Conservation (phyloP, 2,329 filamentous ascomycete species). For the Ascochyta koolunga region DNA sequence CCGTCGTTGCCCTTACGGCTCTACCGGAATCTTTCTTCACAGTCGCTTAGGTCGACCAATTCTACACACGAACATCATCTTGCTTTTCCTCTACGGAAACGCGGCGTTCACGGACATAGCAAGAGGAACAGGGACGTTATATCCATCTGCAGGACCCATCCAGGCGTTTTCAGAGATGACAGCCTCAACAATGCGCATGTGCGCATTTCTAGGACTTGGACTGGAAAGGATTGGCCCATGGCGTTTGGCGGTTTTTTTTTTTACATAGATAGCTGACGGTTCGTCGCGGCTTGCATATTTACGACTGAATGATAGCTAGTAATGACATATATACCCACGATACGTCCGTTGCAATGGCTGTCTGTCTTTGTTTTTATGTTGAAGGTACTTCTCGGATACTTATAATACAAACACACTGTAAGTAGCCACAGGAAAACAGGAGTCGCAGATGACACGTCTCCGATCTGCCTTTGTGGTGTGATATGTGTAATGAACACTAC, state of each 20-base stretch:
- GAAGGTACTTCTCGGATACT: too few species aligned
- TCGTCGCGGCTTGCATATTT: constrained; percentile 9
- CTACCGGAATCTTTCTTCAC: constrained; percentile 32
- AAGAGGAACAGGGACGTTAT: not conserved
- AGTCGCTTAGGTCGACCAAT: not conserved
- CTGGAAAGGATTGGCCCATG: not conserved
- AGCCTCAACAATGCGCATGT: not conserved
- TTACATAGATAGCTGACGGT: not conserved
- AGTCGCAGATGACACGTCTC: too few species aligned
- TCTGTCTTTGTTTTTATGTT: too few species aligned
- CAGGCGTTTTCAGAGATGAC: not conserved
- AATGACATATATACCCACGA: constrained; percentile 6
- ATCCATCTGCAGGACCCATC: not conserved
- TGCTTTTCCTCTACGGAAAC: not conserved
- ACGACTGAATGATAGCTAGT: constrained; percentile 9
- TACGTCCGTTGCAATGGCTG: too few species aligned
- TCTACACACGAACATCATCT: not conserved
- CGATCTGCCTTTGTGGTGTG: too few species aligned
- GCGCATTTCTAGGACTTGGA: not conserved
- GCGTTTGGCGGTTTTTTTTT: not conserved
- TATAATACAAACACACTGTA: too few species aligned
- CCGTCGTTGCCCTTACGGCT: constrained; percentile 27
- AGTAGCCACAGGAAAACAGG: too few species aligned
- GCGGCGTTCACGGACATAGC: constrained; percentile 1
- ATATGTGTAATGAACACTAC: too few species aligned